phyloP scores from a whole-genome alignment of 176 grass and related monocot genomes.

The Carex pumila region DNA sequence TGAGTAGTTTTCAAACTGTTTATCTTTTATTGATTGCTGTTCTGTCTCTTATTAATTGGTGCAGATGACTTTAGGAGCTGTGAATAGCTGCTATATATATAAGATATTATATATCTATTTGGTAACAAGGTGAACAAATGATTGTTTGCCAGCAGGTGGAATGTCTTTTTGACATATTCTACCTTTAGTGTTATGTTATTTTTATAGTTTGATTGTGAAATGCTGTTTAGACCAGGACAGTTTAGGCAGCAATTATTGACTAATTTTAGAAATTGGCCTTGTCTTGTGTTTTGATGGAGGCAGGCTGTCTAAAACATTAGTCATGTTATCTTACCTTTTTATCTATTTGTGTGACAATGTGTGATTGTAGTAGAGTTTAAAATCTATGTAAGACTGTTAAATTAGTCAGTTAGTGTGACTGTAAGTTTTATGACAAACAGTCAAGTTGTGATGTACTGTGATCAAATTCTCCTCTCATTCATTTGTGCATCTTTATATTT shows the following conservation, averaged over 20 bases:
- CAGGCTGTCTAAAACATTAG: constrained; percentile 9
- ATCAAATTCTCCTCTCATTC: neutral
- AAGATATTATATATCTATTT: neutral
- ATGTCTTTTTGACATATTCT: constrained; percentile 17
- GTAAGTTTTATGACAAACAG: neutral
- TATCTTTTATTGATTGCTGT: neutral
- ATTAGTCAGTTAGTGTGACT: neutral
- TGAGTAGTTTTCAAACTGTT: neutral
- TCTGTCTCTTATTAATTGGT: neutral
- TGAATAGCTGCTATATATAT: constrained; percentile 8
- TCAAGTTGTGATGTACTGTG: neutral
- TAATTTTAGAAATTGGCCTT: constrained; percentile 1
- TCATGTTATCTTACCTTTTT: neutral
- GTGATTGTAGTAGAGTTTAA: neutral
- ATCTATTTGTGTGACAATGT: neutral
- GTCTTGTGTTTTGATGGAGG: constrained; percentile 14
- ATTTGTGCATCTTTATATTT: neutral
- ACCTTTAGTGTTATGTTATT: constrained; percentile 2
- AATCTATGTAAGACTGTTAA: neutral
- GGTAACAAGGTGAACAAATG: constrained; percentile 13
- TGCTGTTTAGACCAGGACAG: constrained; percentile 9
- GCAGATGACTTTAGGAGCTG: constrained; percentile 4
- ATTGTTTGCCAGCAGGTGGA: constrained; percentile 10
- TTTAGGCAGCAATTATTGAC: constrained; percentile 16
- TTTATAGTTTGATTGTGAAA: constrained; percentile 8